phyloP scores from a whole-genome alignment of 768 basidiomycete genomes.

The Psilocybe cyanescens region DNA sequence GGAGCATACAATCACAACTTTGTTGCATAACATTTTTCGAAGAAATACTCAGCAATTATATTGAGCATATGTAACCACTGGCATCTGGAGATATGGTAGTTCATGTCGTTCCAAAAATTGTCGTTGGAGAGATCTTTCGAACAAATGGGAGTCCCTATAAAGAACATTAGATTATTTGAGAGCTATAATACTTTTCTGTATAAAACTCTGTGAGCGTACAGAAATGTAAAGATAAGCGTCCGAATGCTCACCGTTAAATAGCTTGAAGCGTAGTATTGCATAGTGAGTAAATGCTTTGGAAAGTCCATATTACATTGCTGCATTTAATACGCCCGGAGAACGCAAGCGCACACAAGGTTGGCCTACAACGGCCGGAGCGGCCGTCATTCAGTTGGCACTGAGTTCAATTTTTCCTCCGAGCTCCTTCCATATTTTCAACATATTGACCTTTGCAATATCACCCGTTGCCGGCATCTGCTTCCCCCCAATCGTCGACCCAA shows the following conservation, averaged over 20 bases:
- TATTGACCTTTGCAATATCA: slow-evolving; percentile 8
- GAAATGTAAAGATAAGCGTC: background rate
- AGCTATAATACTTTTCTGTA: background rate
- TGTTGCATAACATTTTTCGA: no score
- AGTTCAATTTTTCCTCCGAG: slow-evolving; percentile 8
- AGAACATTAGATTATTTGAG: no score
- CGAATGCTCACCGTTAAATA: background rate
- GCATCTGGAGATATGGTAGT: no score
- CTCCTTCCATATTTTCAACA: slow-evolving; percentile 13
- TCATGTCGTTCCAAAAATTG: no score
- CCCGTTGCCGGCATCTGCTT: slow-evolving; percentile 5
- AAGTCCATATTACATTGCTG: background rate
- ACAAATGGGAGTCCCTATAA: no score
- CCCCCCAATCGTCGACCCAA: slow-evolving; percentile 6
- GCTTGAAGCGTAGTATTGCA: background rate
- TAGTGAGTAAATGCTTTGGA: no score
- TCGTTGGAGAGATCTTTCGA: no score
- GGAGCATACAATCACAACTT: no score
- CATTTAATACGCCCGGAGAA: no score
- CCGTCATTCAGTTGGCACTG: background rate
- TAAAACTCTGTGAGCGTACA: background rate
- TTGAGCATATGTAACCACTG: no score
- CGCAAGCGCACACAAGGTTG: no score
- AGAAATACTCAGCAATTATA: no score
- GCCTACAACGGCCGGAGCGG: background rate